These are phyloP conservation scores for Chalciporus chontae DNA, from an alignment of 768 basidiomycete species.

Conservation along the genomic window DNA sequence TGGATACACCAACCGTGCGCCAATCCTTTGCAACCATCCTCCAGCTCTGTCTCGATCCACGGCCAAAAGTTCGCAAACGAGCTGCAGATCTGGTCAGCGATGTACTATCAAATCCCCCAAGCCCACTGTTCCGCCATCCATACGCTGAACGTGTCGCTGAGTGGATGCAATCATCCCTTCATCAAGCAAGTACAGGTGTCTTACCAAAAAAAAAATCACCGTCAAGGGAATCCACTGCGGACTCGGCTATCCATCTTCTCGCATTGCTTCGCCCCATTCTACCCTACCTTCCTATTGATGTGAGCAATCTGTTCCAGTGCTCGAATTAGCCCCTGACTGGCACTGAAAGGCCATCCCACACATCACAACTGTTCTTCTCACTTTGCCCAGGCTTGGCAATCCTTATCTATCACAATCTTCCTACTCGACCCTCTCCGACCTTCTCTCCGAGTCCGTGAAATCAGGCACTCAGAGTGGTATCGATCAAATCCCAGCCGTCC, in stretches of 20 bases:
- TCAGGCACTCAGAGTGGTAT: constrained; percentile 48
- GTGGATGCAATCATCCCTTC: constrained; percentile 68
- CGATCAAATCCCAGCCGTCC: constrained; percentile 55
- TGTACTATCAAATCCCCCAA: constrained; percentile 70
- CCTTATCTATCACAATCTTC: constrained; percentile 86
- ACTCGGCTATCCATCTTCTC: constrained; percentile 76
- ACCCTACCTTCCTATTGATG: constrained; percentile 59
- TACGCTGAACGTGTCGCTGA: constrained; percentile 80
- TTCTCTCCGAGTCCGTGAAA: constrained; percentile 56
- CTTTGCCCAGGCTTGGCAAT: constrained; percentile 83
- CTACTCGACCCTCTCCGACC: constrained; percentile 81
- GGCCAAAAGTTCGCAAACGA: constrained; percentile 92
- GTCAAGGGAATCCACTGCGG: constrained; percentile 54
- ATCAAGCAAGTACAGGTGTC: constrained; percentile 60
- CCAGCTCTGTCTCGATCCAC: constrained; percentile 76
- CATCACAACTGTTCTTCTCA: constrained; percentile 69
- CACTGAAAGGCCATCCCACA: constrained; percentile 61
- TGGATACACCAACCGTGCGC: constrained; percentile 65
- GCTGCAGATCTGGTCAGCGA: constrained; percentile 84
- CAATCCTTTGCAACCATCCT: constrained; percentile 85
- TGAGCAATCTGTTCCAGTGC: constrained; percentile 38
- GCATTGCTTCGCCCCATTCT: constrained; percentile 66
- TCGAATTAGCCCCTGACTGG: constrained; percentile 12
- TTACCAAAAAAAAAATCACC: constrained; percentile 56
- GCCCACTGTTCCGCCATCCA: constrained; percentile 77